Evolutionary conservation across 768 basidiomycete genomes (phyloP).

Genomic region (Agrocybe praecox): DNA sequence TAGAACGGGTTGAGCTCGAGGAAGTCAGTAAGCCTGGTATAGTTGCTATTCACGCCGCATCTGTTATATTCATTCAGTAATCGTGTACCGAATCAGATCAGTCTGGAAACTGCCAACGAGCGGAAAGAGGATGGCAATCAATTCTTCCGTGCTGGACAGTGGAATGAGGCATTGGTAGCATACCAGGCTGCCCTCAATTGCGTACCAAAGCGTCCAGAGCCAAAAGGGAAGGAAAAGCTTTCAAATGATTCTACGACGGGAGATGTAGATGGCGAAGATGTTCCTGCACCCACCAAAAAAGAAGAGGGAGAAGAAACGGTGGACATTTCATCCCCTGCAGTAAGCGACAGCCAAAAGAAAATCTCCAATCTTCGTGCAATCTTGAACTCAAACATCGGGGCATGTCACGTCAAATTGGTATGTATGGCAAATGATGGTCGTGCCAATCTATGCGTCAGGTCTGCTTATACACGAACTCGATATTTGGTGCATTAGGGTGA

Average conservation of each 20-base stretch:
- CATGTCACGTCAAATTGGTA: constrained; percentile 82
- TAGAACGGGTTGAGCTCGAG: neutral
- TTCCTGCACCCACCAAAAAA: neutral
- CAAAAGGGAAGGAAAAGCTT: constrained; percentile 2
- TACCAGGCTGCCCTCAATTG: constrained; percentile 72
- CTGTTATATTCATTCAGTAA: neutral
- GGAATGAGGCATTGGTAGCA: constrained; percentile 69
- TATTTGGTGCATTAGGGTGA: constrained; percentile 52
- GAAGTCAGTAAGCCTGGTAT: constrained; percentile 6
- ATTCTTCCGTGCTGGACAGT: constrained; percentile 63
- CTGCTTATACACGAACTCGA: constrained; percentile 2
- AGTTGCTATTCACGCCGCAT: neutral
- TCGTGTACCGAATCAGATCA: constrained; percentile 11
- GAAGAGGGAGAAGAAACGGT: constrained; percentile 8
- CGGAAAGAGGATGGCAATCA: constrained; percentile 79
- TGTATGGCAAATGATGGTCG: constrained; percentile 23
- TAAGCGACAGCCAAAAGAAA: constrained; percentile 20
- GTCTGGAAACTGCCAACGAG: constrained; percentile 46
- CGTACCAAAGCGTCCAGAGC: constrained; percentile 52
- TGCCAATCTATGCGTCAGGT: neutral
- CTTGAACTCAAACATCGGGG: constrained; percentile 86
- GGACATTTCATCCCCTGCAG: constrained; percentile 22
- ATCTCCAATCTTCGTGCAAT: constrained; percentile 51
- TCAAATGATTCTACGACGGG: neutral
- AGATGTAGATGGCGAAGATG: constrained; percentile 2